Conservation (phyloP, 2,329 filamentous ascomycete species). For the Cadophora sp. region DNA sequence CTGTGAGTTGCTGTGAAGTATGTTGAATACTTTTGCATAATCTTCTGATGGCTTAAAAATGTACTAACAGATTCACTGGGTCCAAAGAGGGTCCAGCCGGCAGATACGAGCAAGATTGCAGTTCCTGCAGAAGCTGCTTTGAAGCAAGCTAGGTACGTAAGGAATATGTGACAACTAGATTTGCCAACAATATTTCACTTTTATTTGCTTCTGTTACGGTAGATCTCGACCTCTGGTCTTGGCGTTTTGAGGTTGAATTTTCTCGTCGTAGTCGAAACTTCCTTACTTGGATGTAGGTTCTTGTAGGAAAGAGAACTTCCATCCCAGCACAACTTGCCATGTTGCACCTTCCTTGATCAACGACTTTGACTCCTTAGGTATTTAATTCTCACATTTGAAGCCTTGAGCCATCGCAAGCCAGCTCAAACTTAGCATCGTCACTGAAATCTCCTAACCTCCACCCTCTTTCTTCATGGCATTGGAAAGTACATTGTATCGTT, state of each 20-base stretch:
- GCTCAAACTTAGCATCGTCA: constrained; percentile 2
- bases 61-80: too few relatives aligned
- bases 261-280: neutral
- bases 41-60: too few relatives aligned
- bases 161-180: too few relatives aligned
- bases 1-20: too few relatives aligned
- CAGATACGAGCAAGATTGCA: too few relatives aligned
- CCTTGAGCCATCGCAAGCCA: neutral
- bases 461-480: constrained; percentile 28
- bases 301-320: neutral
- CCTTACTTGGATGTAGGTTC: neutral
- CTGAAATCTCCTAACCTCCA: neutral
- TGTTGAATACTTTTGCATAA: too few relatives aligned
- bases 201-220: neutral
- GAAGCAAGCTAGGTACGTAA: too few relatives aligned
- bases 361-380: neutral
- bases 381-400: neutral
- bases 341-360: neutral
- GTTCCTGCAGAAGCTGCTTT: too few relatives aligned
- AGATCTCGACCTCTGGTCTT: neutral
- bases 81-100: too few relatives aligned
- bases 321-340: neutral
- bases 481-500: constrained; percentile 27
- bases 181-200: neutral
- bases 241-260: neutral